Percentiles rank a stretch among this genome's conserved stretches.
phyloP scores from a whole-genome alignment of 352 stramenopile species.

The Pythium phragmitis region DNA sequence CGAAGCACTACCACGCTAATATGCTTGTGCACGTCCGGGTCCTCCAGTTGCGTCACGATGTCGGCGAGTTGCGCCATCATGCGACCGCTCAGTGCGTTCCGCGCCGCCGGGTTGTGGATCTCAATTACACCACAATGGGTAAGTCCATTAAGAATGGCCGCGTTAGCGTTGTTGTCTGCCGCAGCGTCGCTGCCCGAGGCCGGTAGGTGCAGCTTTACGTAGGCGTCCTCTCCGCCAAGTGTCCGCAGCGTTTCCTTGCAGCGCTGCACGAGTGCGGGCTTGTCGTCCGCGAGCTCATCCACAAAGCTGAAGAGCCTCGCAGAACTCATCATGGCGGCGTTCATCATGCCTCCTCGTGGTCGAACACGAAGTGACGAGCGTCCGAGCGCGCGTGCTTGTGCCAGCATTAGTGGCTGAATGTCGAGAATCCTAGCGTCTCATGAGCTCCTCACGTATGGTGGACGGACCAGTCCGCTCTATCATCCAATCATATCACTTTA shows the following conservation, averaged over 20 bases:
- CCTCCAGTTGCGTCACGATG: constrained; percentile 58
- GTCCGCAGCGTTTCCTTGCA: constrained; percentile 49
- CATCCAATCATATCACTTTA: constrained; percentile 19
- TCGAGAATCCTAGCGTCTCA: neutral
- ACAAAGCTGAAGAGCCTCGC: constrained; percentile 54
- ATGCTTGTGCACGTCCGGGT: constrained; percentile 41
- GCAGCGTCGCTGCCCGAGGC: constrained; percentile 1
- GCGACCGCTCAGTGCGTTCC: constrained; percentile 79
- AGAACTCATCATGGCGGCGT: constrained; percentile 25
- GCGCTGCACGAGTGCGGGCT: constrained; percentile 34
- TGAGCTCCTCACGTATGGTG: neutral
- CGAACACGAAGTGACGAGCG: neutral
- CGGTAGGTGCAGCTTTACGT: constrained; percentile 42
- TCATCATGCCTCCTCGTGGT: constrained; percentile 7
- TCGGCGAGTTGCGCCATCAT: constrained; percentile 89
- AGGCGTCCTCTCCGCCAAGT: constrained; percentile 37
- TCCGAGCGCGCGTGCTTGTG: neutral
- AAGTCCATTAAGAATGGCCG: constrained; percentile 24
- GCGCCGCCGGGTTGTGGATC: constrained; percentile 62
- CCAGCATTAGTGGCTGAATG: constrained; percentile 19
- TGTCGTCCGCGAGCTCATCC: constrained; percentile 36
- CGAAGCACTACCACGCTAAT: constrained; percentile 67
- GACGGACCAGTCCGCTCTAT: constrained; percentile 11
- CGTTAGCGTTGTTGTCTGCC: constrained; percentile 1
- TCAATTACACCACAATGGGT: constrained; percentile 59